phyloP scores from a whole-genome alignment of 345 rosid species.

The Syzygium oleosum region DNA sequence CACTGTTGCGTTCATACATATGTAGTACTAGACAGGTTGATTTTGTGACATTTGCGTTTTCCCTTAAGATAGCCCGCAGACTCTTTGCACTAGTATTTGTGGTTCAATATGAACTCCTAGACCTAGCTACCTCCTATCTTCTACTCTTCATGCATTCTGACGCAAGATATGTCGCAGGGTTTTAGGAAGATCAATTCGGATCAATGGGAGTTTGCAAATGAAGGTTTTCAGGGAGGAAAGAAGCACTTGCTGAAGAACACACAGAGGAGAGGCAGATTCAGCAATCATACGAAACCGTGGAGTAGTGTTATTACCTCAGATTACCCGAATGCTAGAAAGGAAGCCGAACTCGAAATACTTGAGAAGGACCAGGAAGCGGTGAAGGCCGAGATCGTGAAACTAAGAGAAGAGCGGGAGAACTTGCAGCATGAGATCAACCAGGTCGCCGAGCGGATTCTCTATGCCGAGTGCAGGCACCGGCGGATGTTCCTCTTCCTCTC shows the following conservation, averaged over 20 bases:
- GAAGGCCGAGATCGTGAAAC: conserved; percentile 33
- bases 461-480: conserved; percentile 31
- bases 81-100: background rate
- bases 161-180: conserved; percentile 24
- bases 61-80: background rate
- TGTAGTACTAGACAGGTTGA: background rate
- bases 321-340: background rate
- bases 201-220: conserved; percentile 61
- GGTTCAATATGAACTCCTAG: background rate
- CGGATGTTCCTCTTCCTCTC: conserved; percentile 38
- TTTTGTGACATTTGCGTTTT: background rate
- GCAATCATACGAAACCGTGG: background rate
- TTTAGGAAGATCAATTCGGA: conserved; percentile 56
- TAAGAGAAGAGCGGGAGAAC: conserved; percentile 27
- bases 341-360: conserved; percentile 21
- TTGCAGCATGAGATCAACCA: conserved; percentile 20
- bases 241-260: conserved; percentile 46
- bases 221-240: conserved; percentile 44
- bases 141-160: background rate
- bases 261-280: conserved; percentile 29
- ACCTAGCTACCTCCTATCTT: background rate
- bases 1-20: background rate
- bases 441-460: conserved; percentile 26
- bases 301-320: background rate
- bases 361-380: conserved; percentile 26